A percentile compares a stretch with the other conserved stretches of the same genome.
Conservation (phyloP, 441 rosid genomes). For the Corymbia calophylla region DNA sequence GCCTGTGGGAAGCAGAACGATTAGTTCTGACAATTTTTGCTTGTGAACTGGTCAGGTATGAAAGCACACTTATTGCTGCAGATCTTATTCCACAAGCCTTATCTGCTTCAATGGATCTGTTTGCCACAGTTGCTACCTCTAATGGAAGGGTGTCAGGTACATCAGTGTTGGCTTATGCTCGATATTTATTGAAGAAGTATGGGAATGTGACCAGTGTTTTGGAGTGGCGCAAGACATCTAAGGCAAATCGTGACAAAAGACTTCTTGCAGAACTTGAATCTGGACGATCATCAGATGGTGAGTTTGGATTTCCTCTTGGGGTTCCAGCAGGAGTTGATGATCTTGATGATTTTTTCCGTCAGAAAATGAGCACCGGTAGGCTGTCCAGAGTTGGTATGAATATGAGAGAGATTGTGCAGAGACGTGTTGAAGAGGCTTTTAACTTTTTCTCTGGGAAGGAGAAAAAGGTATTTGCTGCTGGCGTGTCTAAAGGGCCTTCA, state of each 20-base stretch:
- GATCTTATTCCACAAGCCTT: conserved; percentile 91
- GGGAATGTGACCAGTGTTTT: conserved; percentile 67
- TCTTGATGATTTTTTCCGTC: conserved; percentile 84
- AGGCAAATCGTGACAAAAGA: conserved; percentile 68
- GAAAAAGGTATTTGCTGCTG: conserved; percentile 52
- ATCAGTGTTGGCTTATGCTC: conserved; percentile 65
- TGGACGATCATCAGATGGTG: conserved; percentile 64
- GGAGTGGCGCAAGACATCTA: conserved; percentile 86
- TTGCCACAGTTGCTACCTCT: conserved; percentile 52
- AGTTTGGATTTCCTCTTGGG: conserved; percentile 77
- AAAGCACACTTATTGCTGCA: conserved; percentile 69
- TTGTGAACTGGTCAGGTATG: conserved; percentile 59
- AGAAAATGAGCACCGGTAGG: conserved; percentile 65
- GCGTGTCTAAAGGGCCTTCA: conserved; percentile 39
- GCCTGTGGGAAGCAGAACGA: background rate
- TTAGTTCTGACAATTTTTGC: background rate
- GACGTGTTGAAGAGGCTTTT: conserved; percentile 65
- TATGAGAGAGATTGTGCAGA: conserved; percentile 84
- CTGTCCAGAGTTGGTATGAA: conserved; percentile 73
- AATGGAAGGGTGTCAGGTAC: conserved; percentile 73
- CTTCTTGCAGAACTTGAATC: conserved; percentile 92
- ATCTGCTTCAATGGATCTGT: conserved; percentile 61
- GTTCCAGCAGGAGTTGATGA: conserved; percentile 86
- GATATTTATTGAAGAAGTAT: conserved; percentile 74
- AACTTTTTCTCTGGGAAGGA: conserved; percentile 50